These are phyloP conservation scores for Inosperma sp. DNA, from an alignment of 768 basidiomycete species.

Conservation along the genomic window DNA sequence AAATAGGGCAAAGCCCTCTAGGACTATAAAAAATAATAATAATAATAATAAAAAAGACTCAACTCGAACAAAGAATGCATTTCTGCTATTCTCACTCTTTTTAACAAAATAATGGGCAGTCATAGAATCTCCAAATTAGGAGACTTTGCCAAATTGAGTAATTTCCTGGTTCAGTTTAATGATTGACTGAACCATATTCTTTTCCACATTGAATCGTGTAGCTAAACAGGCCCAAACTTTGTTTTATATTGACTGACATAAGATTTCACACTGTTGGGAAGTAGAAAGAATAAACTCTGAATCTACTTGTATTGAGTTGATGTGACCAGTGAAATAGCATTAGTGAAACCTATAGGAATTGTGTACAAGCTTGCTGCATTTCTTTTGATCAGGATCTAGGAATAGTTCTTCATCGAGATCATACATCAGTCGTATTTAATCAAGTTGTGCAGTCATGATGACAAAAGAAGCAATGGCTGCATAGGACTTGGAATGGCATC, in stretches of 20 bases:
- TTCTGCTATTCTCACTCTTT: not conserved
- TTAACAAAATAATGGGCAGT: not conserved
- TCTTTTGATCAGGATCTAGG: constrained; percentile 9
- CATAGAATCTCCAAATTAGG: not conserved
- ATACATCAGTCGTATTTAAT: constrained; percentile 28
- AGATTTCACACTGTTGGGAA: not conserved
- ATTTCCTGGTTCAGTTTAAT: not conserved
- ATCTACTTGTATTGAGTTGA: not conserved
- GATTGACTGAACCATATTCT: not conserved
- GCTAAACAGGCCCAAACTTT: not conserved
- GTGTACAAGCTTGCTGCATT: not conserved
- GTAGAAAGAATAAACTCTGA: not conserved
- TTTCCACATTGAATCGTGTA: constrained; percentile 1
- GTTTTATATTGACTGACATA: not conserved
- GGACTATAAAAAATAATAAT: too few relatives aligned
- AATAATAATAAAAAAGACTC: too few relatives aligned
- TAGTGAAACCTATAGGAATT: not conserved
- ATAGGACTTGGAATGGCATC: constrained; percentile 31
- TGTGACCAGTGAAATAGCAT: not conserved
- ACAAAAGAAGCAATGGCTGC: constrained; percentile 26
- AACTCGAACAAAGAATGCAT: too few relatives aligned
- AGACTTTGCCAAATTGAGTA: constrained; percentile 2
- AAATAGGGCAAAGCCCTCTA: too few relatives aligned
- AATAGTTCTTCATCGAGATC: constrained; percentile 22
- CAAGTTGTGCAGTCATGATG: constrained; percentile 28